Evolutionary conservation across 2,329 filamentous ascomycete species (phyloP).

Genomic region (Neurospora sp.): DNA sequence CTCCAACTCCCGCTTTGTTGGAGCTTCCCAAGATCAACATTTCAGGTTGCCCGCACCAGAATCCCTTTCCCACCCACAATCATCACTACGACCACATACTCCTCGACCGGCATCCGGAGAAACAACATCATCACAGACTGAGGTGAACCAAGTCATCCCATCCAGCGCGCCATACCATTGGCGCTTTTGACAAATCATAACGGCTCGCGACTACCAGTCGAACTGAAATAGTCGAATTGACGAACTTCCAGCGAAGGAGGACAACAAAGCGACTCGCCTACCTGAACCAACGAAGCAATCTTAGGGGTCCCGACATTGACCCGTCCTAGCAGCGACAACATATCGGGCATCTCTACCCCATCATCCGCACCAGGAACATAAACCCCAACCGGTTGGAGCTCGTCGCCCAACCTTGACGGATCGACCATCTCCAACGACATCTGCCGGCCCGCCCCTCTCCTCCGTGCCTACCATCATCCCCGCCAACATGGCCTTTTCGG

Average conservation of each 20-base stretch:
- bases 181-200: background rate
- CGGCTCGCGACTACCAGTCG: background rate
- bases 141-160: background rate
- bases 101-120: background rate
- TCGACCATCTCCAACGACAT: background rate
- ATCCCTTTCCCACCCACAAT: background rate
- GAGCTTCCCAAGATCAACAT: background rate
- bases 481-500: background rate
- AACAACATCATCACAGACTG: background rate
- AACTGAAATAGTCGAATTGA: background rate
- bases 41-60: background rate
- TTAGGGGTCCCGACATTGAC: background rate
- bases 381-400: background rate
- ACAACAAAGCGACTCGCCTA: background rate
- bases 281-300: background rate
- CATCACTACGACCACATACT: background rate
- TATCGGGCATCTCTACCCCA: background rate
- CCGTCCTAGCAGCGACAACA: background rate
- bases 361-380: background rate
- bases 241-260: background rate
- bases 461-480: background rate
- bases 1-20: background rate
- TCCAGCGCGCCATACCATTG: background rate
- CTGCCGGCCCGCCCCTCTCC: background rate
- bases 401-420: background rate